Conservation (phyloP, 345 rosid species). For the Euphorbia pulcherrima region DNA sequence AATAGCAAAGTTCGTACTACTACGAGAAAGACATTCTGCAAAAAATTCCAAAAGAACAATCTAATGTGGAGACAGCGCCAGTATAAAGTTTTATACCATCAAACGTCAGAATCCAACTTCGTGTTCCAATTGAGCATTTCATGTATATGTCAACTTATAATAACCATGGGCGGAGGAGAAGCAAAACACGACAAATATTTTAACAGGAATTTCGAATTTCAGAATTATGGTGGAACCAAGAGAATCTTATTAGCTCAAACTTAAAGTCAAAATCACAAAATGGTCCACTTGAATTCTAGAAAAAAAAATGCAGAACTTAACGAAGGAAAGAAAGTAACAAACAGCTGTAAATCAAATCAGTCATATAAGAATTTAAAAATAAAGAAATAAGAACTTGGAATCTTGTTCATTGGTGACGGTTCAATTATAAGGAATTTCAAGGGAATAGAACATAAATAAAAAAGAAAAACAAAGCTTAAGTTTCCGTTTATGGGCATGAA, state of each 20-base stretch:
- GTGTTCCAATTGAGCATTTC: constrained; percentile 27
- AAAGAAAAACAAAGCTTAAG: not conserved
- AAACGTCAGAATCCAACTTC: constrained; percentile 54
- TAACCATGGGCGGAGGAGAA: constrained; percentile 5
- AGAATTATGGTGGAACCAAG: constrained; percentile 22
- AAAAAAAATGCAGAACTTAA: constrained; percentile 4
- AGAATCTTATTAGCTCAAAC: constrained; percentile 37
- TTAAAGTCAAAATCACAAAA: constrained; percentile 31
- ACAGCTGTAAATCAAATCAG: not conserved
- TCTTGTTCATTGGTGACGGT: constrained; percentile 8
- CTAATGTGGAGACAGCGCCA: constrained; percentile 38
- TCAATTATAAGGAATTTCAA: not conserved
- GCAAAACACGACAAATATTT: constrained; percentile 18
- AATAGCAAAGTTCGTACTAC: constrained; percentile 13
- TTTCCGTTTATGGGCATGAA: not conserved
- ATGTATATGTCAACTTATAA: constrained; percentile 21
- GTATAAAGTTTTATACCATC: constrained; percentile 35
- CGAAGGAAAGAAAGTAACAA: constrained; percentile 15
- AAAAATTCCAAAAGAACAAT: constrained; percentile 37
- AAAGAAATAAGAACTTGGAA: constrained; percentile 1
- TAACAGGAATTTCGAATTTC: constrained; percentile 17
- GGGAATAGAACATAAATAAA: not conserved
- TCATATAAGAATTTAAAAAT: not conserved
- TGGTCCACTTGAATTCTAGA: constrained; percentile 22
- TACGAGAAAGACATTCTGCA: constrained; percentile 43